A percentile compares a stretch with the other conserved stretches of the same genome.
phyloP scores from a whole-genome alignment of 2,329 filamentous ascomycete species.

The Exophiala sp. region DNA sequence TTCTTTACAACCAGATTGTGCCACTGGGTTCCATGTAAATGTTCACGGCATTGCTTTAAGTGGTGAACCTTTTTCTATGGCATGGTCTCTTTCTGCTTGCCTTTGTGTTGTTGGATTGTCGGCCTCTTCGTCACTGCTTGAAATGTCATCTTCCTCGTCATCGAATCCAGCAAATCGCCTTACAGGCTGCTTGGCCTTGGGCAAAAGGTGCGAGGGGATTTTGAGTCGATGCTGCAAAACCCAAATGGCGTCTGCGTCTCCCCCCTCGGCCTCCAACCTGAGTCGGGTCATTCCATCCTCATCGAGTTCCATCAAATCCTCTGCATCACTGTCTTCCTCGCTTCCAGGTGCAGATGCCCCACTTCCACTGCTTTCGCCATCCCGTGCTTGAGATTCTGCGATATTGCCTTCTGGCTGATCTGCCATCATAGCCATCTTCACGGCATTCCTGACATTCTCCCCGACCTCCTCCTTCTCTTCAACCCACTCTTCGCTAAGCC shows the following conservation, averaged over 20 bases:
- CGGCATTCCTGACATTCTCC: slow-evolving; percentile 74
- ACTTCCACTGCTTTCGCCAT: slow-evolving; percentile 36
- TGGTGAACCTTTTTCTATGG: too few species aligned
- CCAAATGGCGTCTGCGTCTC: slow-evolving; percentile 28
- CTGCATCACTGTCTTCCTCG: slow-evolving; percentile 37
- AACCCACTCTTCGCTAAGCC: slow-evolving; percentile 77
- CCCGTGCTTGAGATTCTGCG: slow-evolving; percentile 36
- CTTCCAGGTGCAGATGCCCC: slow-evolving; percentile 34
- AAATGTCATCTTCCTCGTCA: slow-evolving; percentile 43
- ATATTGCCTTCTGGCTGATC: slow-evolving; percentile 37
- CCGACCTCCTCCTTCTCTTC: slow-evolving; percentile 88
- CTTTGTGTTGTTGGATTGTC: slow-evolving; percentile 31
- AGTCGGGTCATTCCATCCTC: slow-evolving; percentile 25
- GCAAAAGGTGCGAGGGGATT: slow-evolving; percentile 23
- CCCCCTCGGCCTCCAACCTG: slow-evolving; percentile 25
- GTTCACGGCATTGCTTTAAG: too few species aligned
- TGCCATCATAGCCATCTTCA: slow-evolving; percentile 66
- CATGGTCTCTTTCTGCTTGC: slow-evolving; percentile 8
- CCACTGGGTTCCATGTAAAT: too few species aligned
- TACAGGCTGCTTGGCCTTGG: slow-evolving; percentile 24
- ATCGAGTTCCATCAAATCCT: slow-evolving; percentile 30
- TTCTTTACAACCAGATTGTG: too few species aligned
- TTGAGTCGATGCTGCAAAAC: slow-evolving; percentile 29
- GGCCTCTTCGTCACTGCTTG: slow-evolving; percentile 41
- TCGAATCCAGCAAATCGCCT: slow-evolving; percentile 44